These are phyloP conservation scores for Elsinoe arachidis DNA, from an alignment of 2,329 filamentous ascomycete species.

Conservation along the genomic window DNA sequence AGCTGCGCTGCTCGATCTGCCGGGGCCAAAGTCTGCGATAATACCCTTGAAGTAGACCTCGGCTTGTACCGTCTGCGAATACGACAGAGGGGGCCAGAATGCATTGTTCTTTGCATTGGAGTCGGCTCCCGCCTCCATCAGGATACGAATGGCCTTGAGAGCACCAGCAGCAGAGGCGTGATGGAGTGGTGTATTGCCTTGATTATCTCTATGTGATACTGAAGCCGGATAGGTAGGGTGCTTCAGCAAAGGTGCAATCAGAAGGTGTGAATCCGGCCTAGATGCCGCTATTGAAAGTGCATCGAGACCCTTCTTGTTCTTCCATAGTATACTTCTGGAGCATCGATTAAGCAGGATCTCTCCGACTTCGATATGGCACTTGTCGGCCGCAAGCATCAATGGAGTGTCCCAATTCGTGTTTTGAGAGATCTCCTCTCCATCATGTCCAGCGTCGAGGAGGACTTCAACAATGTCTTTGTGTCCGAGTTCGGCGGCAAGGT, in stretches of 20 bases:
- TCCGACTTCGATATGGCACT: conserved; percentile 65
- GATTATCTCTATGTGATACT: conserved; percentile 42
- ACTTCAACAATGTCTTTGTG: conserved; percentile 58
- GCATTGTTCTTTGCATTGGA: conserved; percentile 63
- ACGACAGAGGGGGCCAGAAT: conserved; percentile 76
- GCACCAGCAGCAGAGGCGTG: conserved; percentile 78
- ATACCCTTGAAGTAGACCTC: conserved; percentile 77
- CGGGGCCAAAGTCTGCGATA: conserved; percentile 53
- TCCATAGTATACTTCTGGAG: conserved; percentile 53
- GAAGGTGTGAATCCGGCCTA: conserved; percentile 27
- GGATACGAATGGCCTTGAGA: conserved; percentile 63
- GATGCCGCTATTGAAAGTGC: conserved; percentile 31
- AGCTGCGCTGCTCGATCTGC: not conserved
- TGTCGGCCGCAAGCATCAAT: conserved; percentile 65
- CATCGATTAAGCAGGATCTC: conserved; percentile 59
- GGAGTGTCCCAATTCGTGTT: conserved; percentile 76
- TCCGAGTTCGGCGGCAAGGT: conserved; percentile 68
- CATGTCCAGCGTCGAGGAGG: conserved; percentile 67
- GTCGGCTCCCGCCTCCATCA: conserved; percentile 71
- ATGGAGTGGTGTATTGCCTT: conserved; percentile 81
- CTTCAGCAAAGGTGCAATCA: conserved; percentile 35
- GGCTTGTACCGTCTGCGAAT: conserved; percentile 71
- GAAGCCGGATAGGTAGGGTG: conserved; percentile 27
- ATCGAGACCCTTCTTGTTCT: conserved; percentile 61
- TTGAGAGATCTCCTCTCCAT: conserved; percentile 61